Base-by-base conservation (phyloP, 495 filamentous ascomycete genomes). In the Aspergillus heteromorphus region DNA sequence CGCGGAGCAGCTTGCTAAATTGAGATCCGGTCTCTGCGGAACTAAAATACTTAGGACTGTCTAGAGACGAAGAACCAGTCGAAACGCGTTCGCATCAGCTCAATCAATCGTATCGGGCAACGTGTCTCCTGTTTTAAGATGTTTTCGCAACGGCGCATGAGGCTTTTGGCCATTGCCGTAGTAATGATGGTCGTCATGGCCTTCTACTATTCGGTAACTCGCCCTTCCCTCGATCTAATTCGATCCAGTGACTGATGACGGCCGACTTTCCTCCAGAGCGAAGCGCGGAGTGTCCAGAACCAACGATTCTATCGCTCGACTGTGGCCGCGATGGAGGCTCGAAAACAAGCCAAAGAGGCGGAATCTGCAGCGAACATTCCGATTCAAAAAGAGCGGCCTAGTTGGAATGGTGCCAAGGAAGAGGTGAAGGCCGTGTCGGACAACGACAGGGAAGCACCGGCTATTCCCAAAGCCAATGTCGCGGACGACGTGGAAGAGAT, bases 71-170 rank as follows among this genome's bases (percentile, higher is more conserved):
- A 23, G 4, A 13, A 23, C 14, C 23, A 23, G 18, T n/a, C 13
- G 7, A 40, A 40, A 1, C 34, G 34, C 18, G 2, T 25, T 27
- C 29, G 16, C 17, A n/a, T n/a, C n/a, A n/a, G 9, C n/a, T 14
- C 3, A 10, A 14, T 1, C 19, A n/a, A 14, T 16, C 27, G 2
- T 29, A 18, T 45, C 10, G 20, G 17, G 25, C 29, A 18, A 31
- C 9, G 14, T 38, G 16, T 20, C 45, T 13, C 25, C 30, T 19
- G 19, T n/a, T 51, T 58, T 68, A 75, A 43, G 40, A 92, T 95
- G 89, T 82, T 84, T 61, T 88, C 88, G 1, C 78, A 78, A 61
- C 80, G 89, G 53, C 83, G 88, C 50, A 55, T 88, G 40, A 83
- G 82, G 50, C 67, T 83, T 34, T 65, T 87, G 23, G 73, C 75